Percentiles rank a stretch among this genome's conserved stretches.
These are phyloP conservation scores for Penicillium paradoxum DNA, from an alignment of 495 filamentous ascomycete species.

Conservation along the genomic window DNA sequence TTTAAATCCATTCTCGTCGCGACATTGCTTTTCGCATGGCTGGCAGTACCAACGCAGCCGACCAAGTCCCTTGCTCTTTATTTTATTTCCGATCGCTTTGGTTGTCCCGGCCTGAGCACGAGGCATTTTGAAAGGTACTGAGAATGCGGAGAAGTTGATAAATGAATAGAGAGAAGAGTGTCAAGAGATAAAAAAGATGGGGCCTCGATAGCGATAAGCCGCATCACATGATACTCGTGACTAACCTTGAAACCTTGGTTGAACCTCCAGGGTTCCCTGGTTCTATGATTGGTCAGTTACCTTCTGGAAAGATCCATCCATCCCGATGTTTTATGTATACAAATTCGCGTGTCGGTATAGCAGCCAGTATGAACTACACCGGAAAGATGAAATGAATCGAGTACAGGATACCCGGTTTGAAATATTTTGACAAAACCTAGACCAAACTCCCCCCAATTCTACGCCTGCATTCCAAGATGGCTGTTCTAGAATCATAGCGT, in stretches of 20 bases:
- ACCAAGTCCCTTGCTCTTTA: conserved; percentile 80
- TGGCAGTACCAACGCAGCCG: conserved; percentile 75
- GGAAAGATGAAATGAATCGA: background rate
- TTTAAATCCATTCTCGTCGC: conserved; percentile 53
- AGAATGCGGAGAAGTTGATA: background rate
- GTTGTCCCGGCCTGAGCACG: conserved; percentile 84
- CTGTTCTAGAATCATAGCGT: conserved; percentile 25
- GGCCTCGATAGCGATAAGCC: background rate
- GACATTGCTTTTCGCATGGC: conserved; percentile 45
- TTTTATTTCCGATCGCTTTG: conserved; percentile 81
- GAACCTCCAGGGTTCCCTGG: no score
- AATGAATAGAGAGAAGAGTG: background rate
- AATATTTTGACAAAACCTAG: conserved; percentile 1
- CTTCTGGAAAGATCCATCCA: no score
- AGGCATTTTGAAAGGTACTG: conserved; percentile 60
- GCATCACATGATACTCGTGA: background rate
- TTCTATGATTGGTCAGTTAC: no score
- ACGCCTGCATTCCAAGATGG: conserved; percentile 17
- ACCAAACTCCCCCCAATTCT: conserved; percentile 26
- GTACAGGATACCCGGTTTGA: background rate
- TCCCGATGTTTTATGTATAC: no score
- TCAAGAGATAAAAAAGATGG: background rate
- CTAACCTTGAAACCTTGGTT: no score
- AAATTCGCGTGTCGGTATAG: background rate
- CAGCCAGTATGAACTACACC: background rate